A percentile compares a stretch with the other conserved stretches of the same genome.
phyloP scores from a whole-genome alignment of 768 basidiomycete species.

The Mycena pura region DNA sequence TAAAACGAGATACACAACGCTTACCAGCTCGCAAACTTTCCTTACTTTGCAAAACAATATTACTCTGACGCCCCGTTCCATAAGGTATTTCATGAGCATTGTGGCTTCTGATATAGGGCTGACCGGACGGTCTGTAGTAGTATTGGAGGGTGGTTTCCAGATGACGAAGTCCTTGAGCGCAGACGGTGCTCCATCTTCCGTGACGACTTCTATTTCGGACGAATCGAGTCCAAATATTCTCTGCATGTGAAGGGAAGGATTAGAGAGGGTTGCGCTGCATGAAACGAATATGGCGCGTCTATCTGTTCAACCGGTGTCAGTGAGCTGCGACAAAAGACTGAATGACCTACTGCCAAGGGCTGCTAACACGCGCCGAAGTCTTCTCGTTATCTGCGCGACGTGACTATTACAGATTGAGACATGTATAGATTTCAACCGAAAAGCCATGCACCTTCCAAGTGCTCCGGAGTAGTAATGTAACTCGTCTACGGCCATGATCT shows the following conservation, averaged over 20 bases:
- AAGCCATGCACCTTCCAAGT: constrained; percentile 70
- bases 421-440: not conserved
- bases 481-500: constrained; percentile 84
- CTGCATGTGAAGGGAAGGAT: constrained; percentile 78
- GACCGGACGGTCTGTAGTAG: constrained; percentile 58
- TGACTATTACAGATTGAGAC: constrained; percentile 54
- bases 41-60: constrained; percentile 93
- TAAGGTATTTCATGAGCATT: constrained; percentile 75
- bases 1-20: constrained; percentile 22
- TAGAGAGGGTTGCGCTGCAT: constrained; percentile 87
- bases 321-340: not conserved
- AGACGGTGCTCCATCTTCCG: constrained; percentile 82
- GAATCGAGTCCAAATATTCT: constrained; percentile 72
- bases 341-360: constrained; percentile 73
- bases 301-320: constrained; percentile 47
- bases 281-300: constrained; percentile 69
- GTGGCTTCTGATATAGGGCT: constrained; percentile 75
- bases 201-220: constrained; percentile 69
- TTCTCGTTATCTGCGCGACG: constrained; percentile 78
- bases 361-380: constrained; percentile 76
- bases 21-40: constrained; percentile 81
- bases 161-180: constrained; percentile 82
- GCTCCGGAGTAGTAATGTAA: constrained; percentile 85
- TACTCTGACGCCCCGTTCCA: constrained; percentile 80
- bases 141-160: constrained; percentile 74